Evolutionary conservation across 1,284 basidiomycete genomes (phyloP), one percentile per base, ranked within the genome.

Genomic region (Xerocomus nothofagi): DNA sequence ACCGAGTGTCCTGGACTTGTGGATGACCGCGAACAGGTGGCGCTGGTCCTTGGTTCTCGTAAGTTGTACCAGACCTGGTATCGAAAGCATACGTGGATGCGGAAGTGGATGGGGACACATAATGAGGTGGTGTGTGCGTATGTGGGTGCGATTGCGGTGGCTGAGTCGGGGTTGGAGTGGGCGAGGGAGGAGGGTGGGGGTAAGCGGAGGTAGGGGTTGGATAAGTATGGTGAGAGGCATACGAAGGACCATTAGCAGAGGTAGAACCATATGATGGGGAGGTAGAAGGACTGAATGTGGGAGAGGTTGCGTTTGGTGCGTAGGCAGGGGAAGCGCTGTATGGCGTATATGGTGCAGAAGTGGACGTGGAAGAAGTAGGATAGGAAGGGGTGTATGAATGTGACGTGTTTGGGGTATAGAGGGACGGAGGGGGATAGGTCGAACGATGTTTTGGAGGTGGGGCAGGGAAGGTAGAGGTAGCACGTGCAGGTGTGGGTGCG

Each of bases 101-200:
- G 12, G 66, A 52, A 15, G 62, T 9, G 15, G 66, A 39, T 3
- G 62, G 52, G 9, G 59, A 48, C 0, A 54, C 63, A 34, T 66
- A 69, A 31, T 68, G 57, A 6, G 54, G 18, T 1, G 60, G 39
- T 0, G 63, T 48, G 32, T 64, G 58, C 14, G 53, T 20, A 15
- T 62, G 60, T 1, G 48, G n/a, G 37, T 53, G 62, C 3, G 42
- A 44, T 15, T 58, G 61, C 2, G 54, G 37, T 18, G 51, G 51
- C 37, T 62, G 61, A 17, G 61, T 66, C 49, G 61, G 61, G 15
- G 63, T 66, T 50, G 61, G 63, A 17, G 63, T 62, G 47, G 60
- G 60, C 2, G 60, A 62, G 17, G 63, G 60, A 4, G 65, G 61
- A 0, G 62, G 65, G n/a, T 57, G 61, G 10, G 62, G 59, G 43